Evolutionary conservation across 1,139 yeast genomes (phyloP), one percentile per base, ranked within the genome.

Genomic region (Protomyces inouyei): DNA sequence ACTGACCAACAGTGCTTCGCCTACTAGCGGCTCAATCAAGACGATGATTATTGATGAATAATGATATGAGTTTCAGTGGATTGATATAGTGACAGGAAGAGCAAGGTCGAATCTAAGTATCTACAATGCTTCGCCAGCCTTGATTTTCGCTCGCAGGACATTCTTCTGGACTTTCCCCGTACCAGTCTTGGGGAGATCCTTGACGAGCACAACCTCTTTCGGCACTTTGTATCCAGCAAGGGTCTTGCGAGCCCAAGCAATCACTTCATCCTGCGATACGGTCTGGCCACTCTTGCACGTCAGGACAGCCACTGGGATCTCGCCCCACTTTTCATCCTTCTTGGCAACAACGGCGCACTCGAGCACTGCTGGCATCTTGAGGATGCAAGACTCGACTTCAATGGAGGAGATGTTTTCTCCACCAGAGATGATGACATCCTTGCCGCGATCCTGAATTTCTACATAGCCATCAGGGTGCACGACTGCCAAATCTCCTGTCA

Each of bases 341-440:
- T 73, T 67, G 2, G 77, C 78, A n/a, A 76, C 73, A n/a, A 76
- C 77, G 2, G 78, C 77, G 25, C 72, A 75, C 64, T 76, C 78
- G 38, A 75, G 70, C 10, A 76, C 72, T 18, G 69, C 69, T 8
- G 72, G 74, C 65, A 74, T 74, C 66, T 85, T 79, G 63, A 85
- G 77, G 68, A 87, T 84, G 32, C 77, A 77, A 70, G 83, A 84
- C 73, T 87, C 95, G 59, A 87, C 84, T 69, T 83, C 85, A 69
- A 87, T 93, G 1, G 93, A 89, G 1, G 92, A 85, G 65, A 87
- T 84, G 73, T 87, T 87, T 73, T 87, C 95, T 65, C 95, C 95
- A 70, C 88, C 93, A 0, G 91, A 79, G 71, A 87, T 87, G 77
- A 87, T 87, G 75, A 87, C 86, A 72, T 87, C 88, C 77, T 87